phyloP scores from a whole-genome alignment of 352 stramenopile species.

The Thalassiosira mediterranea region DNA sequence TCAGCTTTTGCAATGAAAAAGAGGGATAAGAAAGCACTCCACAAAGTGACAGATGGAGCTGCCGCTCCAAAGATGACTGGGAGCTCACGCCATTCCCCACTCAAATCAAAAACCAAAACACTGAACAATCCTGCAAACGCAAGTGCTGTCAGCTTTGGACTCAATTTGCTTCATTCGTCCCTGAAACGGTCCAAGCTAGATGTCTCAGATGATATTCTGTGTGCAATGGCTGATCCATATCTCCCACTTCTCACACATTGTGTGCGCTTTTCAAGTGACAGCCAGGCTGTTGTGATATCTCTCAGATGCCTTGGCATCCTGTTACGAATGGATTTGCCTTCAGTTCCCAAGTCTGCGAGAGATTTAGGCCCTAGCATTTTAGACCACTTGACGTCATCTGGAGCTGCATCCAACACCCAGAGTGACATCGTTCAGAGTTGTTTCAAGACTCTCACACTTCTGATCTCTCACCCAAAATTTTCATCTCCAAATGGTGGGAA shows the following conservation, averaged over 20 bases:
- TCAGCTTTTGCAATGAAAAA: slow-evolving; percentile 66
- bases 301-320: slow-evolving; percentile 91
- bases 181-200: slow-evolving; percentile 77
- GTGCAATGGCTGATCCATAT: slow-evolving; percentile 89
- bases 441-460: slow-evolving; percentile 91
- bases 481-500: slow-evolving; percentile 80
- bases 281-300: slow-evolving; percentile 90
- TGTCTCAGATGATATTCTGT: slow-evolving; percentile 44
- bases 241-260: slow-evolving; percentile 91
- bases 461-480: slow-evolving; percentile 85
- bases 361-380: slow-evolving; percentile 91
- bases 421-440: slow-evolving; percentile 95
- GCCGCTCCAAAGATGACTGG: slow-evolving; percentile 83
- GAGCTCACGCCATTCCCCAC: slow-evolving; percentile 43
- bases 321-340: slow-evolving; percentile 89
- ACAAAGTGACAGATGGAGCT: slow-evolving; percentile 76
- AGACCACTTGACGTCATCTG: slow-evolving; percentile 88
- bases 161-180: slow-evolving; percentile 80
- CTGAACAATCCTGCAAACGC: slow-evolving; percentile 79
- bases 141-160: slow-evolving; percentile 80
- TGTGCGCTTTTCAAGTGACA: slow-evolving; percentile 90
- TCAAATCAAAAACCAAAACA: slow-evolving; percentile 42
- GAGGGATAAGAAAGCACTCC: slow-evolving; percentile 51
- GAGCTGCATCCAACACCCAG: slow-evolving; percentile 89
- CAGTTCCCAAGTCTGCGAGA: slow-evolving; percentile 85